Evolutionary conservation across 371 early-diverging fungal species (phyloP), one percentile per base, ranked within the genome.

Genomic region (Rhizomucor miehei): DNA sequence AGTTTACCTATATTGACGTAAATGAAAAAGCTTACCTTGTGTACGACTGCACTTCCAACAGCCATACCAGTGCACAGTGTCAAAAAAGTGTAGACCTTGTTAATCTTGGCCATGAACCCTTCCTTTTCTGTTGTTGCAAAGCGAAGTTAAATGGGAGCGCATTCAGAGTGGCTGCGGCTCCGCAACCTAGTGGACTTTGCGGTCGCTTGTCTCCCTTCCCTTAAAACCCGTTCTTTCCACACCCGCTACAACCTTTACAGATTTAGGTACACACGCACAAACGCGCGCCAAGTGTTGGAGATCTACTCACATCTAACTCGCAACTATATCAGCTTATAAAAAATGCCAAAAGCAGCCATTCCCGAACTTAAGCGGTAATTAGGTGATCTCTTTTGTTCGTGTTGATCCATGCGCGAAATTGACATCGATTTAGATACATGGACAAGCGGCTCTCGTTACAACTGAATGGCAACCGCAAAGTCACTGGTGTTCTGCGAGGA

Each of bases 401-500:
- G 39, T 35, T 19, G 14, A 39, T 51, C 1, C 41, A n/a, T 19
- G 38, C 3, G 39, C 48, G 25, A 17, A 13, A 16, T 29, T n/a
- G 8, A 29, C 29, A 29, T 25, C 9, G 21, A 39, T 41, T 6
- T 9, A 94, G 92, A 71, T 97, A 94, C 66, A 95, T 99, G 95
- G 98, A 98, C 77, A 98, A 97, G 83, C 84, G 83, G 52, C 78
- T 99, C 60, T 81, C 85, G 57, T 80, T 98, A 56, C 89, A 93
- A 68, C 74, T 99, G 55, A 99, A 97, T 68, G 94, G 93, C 43
- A 85, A 86, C 69, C 85, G 99, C 55, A 85, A 87, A 69, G 92
- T 99, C 17, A 85, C 86, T 38, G 99, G 98, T 44, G 80, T 95
- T 36, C 87, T 99, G 65, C 90, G 98, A 51, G 99, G 99, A 23